Evolutionary conservation across 1,284 basidiomycete genomes (phyloP).

Genomic region (Trichosporon sp.): DNA sequence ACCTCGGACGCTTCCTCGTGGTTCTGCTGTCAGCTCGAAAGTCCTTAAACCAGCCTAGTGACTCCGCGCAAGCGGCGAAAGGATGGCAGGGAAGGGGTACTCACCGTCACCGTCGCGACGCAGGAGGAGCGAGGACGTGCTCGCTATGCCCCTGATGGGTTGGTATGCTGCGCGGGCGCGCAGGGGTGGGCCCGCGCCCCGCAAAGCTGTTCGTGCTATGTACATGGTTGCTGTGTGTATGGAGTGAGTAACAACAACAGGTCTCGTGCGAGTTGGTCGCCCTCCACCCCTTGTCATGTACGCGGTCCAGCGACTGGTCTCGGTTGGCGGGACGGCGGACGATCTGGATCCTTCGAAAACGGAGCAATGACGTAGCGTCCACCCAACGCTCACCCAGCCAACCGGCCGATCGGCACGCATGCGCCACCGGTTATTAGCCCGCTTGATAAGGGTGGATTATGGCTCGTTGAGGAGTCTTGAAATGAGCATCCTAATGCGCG

Average conservation of each 20-base stretch:
- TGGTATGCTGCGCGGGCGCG: neutral
- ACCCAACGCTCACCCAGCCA: neutral
- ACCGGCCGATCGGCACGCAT: neutral
- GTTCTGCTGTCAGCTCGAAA: conserved; percentile 8
- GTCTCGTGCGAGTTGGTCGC: neutral
- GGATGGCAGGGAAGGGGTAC: neutral
- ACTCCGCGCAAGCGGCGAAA: neutral
- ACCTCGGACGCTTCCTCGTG: conserved; percentile 9
- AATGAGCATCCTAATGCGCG: neutral
- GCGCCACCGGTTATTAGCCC: neutral
- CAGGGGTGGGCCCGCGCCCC: conserved; percentile 9
- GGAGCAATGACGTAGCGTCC: conserved; percentile 4
- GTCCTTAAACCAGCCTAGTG: too few species aligned
- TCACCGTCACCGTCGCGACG: conserved; percentile 2
- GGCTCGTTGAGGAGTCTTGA: neutral
- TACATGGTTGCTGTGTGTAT: conserved; percentile 4
- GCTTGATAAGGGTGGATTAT: neutral
- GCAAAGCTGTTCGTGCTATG: conserved; percentile 8
- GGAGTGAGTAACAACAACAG: neutral
- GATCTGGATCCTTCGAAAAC: conserved; percentile 13
- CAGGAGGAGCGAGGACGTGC: neutral
- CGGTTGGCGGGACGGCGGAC: neutral
- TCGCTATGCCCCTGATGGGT: conserved; percentile 7
- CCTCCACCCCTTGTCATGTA: neutral
- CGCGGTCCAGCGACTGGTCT: neutral